Evolutionary conservation across 2,329 filamentous ascomycete genomes (phyloP).

Genomic region (Coniochaeta prunicola): DNA sequence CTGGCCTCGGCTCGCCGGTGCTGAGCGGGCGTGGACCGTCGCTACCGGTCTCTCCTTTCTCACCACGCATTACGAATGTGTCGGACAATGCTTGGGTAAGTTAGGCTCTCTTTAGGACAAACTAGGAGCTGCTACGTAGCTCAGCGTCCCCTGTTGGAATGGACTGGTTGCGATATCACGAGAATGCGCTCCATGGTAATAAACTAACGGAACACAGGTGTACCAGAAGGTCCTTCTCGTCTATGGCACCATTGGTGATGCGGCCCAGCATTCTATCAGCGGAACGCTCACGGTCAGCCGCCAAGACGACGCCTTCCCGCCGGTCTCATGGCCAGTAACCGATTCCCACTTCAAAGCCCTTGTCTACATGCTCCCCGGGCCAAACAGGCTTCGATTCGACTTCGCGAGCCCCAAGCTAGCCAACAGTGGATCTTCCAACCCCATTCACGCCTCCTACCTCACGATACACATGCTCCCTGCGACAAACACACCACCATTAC

Average conservation of each 20-base stretch:
- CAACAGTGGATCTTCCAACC: constrained; percentile 57
- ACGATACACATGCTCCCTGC: constrained; percentile 82
- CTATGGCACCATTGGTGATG: constrained; percentile 73
- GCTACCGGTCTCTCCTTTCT: constrained; percentile 66
- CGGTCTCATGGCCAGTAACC: constrained; percentile 78
- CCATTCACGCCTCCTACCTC: constrained; percentile 70
- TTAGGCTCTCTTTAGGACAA: constrained; percentile 11
- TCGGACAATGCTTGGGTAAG: constrained; percentile 79
- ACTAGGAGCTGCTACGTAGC: neutral
- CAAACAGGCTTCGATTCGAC: constrained; percentile 82
- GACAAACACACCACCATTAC: constrained; percentile 71
- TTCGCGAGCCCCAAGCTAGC: constrained; percentile 78
- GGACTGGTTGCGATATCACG: neutral
- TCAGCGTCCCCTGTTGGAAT: neutral
- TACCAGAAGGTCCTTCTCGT: constrained; percentile 86
- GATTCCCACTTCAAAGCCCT: constrained; percentile 89
- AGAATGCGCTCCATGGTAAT: neutral
- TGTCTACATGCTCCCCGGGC: constrained; percentile 83
- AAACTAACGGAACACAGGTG: constrained; percentile 48
- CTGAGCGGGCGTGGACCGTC: constrained; percentile 43
- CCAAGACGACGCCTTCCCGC: constrained; percentile 77
- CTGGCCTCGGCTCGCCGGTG: constrained; percentile 50
- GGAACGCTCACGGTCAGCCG: constrained; percentile 74
- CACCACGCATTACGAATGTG: constrained; percentile 72
- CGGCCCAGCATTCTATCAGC: constrained; percentile 60